Evolutionary conservation across 208 protist genomes (phyloP).

Genomic region (Polymyxa betae): DNA sequence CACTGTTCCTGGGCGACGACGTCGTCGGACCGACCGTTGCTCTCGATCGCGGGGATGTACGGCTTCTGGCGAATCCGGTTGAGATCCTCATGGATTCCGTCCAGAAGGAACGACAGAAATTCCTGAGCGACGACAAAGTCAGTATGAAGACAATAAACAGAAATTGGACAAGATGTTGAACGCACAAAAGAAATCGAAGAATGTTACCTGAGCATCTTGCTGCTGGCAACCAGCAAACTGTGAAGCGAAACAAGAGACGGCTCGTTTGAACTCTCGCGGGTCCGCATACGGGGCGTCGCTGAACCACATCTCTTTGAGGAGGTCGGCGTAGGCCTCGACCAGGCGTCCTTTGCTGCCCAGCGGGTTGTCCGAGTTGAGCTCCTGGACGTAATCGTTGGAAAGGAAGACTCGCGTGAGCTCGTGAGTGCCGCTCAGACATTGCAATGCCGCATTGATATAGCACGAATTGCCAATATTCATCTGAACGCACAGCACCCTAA

Average conservation of each 20-base stretch:
- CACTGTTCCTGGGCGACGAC: slow-evolving; percentile 60
- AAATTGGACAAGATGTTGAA: no score
- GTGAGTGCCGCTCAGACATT: slow-evolving; percentile 53
- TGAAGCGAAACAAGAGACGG: slow-evolving; percentile 50
- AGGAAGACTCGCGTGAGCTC: slow-evolving; percentile 57
- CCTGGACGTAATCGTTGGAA: not conserved
- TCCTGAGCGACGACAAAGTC: slow-evolving; percentile 63
- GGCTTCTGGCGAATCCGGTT: slow-evolving; percentile 62
- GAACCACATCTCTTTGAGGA: slow-evolving; percentile 53
- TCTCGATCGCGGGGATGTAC: slow-evolving; percentile 61
- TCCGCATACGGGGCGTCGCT: not conserved
- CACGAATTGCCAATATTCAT: slow-evolving; percentile 53
- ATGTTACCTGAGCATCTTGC: slow-evolving; percentile 60
- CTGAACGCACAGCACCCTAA: not conserved
- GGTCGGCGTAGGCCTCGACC: slow-evolving; percentile 15
- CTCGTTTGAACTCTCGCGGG: slow-evolving; percentile 53
- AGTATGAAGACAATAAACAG: not conserved
- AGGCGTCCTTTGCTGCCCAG: slow-evolving; percentile 52
- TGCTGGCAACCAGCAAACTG: slow-evolving; percentile 68
- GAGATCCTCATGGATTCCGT: slow-evolving; percentile 64
- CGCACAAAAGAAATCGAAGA: no score
- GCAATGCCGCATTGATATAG: slow-evolving; percentile 61
- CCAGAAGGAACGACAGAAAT: slow-evolving; percentile 63
- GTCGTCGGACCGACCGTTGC: slow-evolving; percentile 60
- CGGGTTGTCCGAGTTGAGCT: slow-evolving; percentile 59